A percentile compares a stretch with the other conserved stretches of the same genome.
Conservation (phyloP, 768 basidiomycete species). For the Boletellus sp. region DNA sequence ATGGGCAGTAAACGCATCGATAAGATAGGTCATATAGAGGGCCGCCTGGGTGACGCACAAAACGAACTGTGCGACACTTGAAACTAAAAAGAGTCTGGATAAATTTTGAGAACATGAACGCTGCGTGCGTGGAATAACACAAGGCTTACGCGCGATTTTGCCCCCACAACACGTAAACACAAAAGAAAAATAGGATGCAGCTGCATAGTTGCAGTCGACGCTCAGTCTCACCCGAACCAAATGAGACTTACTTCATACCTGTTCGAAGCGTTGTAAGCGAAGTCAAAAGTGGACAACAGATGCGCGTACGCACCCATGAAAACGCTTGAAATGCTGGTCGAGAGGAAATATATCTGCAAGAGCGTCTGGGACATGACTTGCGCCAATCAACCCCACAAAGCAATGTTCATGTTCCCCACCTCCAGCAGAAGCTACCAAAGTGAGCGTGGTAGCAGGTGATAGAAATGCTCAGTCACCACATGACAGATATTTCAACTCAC, state of each 20-base stretch:
- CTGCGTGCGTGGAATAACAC: not conserved
- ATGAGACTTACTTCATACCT: slow-evolving; percentile 18
- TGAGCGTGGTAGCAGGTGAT: too few species aligned
- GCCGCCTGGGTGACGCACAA: slow-evolving; percentile 6
- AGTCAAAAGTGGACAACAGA: not conserved
- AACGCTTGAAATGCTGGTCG: slow-evolving; percentile 5
- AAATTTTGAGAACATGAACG: not conserved
- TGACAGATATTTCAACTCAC: too few species aligned
- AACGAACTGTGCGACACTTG: slow-evolving; percentile 6
- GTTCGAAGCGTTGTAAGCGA: not conserved
- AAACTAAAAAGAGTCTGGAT: slow-evolving; percentile 2
- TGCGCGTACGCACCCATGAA: slow-evolving; percentile 11
- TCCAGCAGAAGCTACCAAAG: too few species aligned
- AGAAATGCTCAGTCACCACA: too few species aligned
- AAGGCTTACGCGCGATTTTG: not conserved
- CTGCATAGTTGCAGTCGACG: slow-evolving; percentile 2
- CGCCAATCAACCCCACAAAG: not conserved
- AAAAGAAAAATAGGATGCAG: slow-evolving; percentile 18
- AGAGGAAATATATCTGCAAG: slow-evolving; percentile 9
- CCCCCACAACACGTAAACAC: slow-evolving; percentile 14
- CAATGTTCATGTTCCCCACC: too few species aligned
- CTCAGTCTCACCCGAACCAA: not conserved
- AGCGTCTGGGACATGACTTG: slow-evolving; percentile 1
- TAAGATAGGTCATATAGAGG: slow-evolving; percentile 1
- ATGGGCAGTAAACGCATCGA: not conserved